Evolutionary conservation across 2,329 filamentous ascomycete species (phyloP).

Genomic region (Diaporthe humulicola): DNA sequence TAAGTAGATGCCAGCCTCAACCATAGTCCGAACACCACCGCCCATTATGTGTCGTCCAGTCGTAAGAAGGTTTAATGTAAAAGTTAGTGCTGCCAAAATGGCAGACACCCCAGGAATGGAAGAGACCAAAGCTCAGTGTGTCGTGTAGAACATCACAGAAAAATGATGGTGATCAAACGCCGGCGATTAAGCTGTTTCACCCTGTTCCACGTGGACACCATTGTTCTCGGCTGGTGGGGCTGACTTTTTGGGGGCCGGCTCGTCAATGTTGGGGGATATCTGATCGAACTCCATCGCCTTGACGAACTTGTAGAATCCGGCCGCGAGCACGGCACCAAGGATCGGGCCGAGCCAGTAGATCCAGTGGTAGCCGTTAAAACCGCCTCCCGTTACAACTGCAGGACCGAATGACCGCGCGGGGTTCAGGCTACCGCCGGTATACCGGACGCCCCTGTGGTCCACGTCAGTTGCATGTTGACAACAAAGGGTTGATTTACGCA

Average conservation of each 20-base stretch:
- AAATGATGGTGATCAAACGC: background rate
- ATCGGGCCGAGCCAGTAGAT: constrained; percentile 69
- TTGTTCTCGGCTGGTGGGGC: background rate
- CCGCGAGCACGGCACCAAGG: constrained; percentile 63
- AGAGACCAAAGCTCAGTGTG: background rate
- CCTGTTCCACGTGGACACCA: constrained; percentile 14
- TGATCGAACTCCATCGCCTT: constrained; percentile 66
- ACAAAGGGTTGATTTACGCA: constrained; percentile 33
- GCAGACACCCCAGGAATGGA: background rate
- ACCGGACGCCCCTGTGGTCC: constrained; percentile 53
- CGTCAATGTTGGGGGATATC: constrained; percentile 48
- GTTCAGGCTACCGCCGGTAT: constrained; percentile 63
- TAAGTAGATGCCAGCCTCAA: background rate
- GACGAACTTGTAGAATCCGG: constrained; percentile 63
- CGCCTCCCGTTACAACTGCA: constrained; percentile 53
- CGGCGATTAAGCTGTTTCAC: constrained; percentile 15
- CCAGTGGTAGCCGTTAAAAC: constrained; percentile 63
- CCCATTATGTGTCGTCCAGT: constrained; percentile 10
- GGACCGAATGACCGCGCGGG: constrained; percentile 66
- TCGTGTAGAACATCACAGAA: background rate
- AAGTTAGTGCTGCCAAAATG: background rate
- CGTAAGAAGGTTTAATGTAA: background rate
- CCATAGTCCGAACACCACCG: constrained; percentile 1
- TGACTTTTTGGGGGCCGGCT: constrained; percentile 24
- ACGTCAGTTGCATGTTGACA: background rate